phyloP scores from a whole-genome alignment of 192 early-diverging fungal species.

The Coemansia sp. region DNA sequence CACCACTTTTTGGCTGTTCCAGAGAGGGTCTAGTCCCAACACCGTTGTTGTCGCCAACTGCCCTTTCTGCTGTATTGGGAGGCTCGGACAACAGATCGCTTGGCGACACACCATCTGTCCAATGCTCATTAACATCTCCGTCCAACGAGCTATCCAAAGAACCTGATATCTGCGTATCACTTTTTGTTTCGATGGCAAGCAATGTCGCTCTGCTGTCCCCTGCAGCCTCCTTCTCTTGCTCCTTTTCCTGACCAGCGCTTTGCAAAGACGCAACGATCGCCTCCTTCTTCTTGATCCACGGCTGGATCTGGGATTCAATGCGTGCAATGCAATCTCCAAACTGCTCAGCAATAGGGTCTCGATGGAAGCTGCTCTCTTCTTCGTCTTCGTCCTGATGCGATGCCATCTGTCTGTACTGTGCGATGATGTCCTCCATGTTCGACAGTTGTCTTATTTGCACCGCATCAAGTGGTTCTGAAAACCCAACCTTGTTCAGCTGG shows the following conservation, averaged over 20 bases:
- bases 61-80: neutral
- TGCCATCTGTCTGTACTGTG: slow-evolving; percentile 1
- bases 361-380: neutral
- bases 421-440: slow-evolving; percentile 32
- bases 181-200: neutral
- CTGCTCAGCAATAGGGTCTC: neutral
- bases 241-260: neutral
- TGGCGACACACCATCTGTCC: neutral
- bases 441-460: slow-evolving; percentile 34
- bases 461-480: slow-evolving; percentile 41
- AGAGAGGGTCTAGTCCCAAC: neutral
- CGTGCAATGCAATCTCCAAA: slow-evolving; percentile 6
- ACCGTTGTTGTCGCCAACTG: neutral
- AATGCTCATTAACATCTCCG: neutral
- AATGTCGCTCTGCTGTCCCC: neutral
- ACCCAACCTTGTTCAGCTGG: slow-evolving; percentile 17
- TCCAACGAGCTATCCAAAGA: neutral
- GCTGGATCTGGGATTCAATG: slow-evolving; percentile 13
- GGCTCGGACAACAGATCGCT: neutral
- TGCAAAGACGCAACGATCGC: slow-evolving; percentile 13
- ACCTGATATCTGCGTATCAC: neutral
- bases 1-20: neutral
- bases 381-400: neutral
- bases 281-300: slow-evolving; percentile 39
- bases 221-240: neutral